Evolutionary conservation across 73 alveolate species (phyloP).

Genomic region (Tetrahymena thermophila): DNA sequence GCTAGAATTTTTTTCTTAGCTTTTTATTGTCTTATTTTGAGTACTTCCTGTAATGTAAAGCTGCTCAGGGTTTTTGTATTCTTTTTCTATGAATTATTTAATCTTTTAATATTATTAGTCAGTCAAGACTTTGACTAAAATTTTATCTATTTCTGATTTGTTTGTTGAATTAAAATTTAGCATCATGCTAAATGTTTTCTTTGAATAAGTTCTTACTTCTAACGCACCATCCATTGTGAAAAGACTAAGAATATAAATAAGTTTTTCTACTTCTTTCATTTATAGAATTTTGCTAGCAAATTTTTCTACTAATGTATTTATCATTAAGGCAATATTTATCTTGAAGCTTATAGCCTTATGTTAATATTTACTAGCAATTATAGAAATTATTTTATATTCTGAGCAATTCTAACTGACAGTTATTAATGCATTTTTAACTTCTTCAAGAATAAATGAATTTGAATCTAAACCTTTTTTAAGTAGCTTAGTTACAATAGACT

Average conservation of each 20-base stretch:
- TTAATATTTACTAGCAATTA: conserved; percentile 2
- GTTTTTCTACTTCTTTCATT: conserved; percentile 5
- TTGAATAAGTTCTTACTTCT: not conserved
- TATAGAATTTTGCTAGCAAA: not conserved
- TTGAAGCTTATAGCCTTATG: conserved; percentile 24
- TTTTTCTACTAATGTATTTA: not conserved
- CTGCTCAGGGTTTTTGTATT: not conserved
- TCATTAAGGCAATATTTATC: conserved; percentile 4
- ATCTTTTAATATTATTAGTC: not conserved
- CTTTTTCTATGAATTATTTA: not conserved
- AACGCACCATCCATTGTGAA: not conserved
- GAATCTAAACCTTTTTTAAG: conserved; percentile 23
- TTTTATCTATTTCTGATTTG: not conserved
- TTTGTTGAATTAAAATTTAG: not conserved
- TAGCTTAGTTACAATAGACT: conserved; percentile 7
- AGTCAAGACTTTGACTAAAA: not conserved
- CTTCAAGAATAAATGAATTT: conserved; percentile 31
- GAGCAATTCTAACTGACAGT: conserved; percentile 11
- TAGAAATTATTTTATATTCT: conserved; percentile 9
- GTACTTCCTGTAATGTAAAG: not conserved
- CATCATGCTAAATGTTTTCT: not conserved
- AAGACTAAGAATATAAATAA: not conserved
- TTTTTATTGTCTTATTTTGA: not conserved
- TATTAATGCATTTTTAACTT: conserved; percentile 9
- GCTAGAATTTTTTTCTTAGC: not conserved